These are phyloP conservation scores for Epichloe coenophiala DNA, from an alignment of 2,329 filamentous ascomycete species.

Conservation along the genomic window DNA sequence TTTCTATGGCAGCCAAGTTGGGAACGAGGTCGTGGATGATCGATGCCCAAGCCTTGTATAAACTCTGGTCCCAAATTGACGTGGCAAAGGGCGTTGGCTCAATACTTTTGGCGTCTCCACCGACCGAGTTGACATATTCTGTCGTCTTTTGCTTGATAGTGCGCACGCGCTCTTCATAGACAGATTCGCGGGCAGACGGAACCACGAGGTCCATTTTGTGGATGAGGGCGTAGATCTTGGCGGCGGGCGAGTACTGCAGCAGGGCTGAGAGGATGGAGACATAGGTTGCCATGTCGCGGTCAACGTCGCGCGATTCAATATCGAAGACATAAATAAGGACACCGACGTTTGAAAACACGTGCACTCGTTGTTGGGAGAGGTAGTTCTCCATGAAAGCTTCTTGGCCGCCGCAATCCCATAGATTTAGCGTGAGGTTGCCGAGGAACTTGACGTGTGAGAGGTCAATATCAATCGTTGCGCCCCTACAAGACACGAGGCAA, in stretches of 20 bases:
- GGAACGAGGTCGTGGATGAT: slow-evolving; percentile 98
- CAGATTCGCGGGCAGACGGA: slow-evolving; percentile 58
- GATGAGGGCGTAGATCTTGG: slow-evolving; percentile 85
- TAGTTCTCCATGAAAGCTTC: slow-evolving; percentile 99
- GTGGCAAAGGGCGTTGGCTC: slow-evolving; percentile 82
- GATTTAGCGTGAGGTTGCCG: slow-evolving; percentile 89
- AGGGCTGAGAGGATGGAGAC: slow-evolving; percentile 80
- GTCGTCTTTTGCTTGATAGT: slow-evolving; percentile 62
- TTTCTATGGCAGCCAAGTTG: slow-evolving; percentile 78
- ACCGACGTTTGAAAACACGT: slow-evolving; percentile 93
- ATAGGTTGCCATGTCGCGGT: slow-evolving; percentile 86
- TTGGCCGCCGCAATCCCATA: slow-evolving; percentile 98
- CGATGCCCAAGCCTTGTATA: slow-evolving; percentile 96
- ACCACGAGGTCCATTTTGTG: slow-evolving; percentile 99
- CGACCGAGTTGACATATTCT: slow-evolving; percentile 32
- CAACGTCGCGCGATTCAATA: slow-evolving; percentile 89
- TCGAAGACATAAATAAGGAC: slow-evolving; percentile 99
- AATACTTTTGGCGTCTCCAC: slow-evolving; percentile 27
- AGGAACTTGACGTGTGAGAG: slow-evolving; percentile 98
- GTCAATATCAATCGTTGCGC: slow-evolving; percentile 96
- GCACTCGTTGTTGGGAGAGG: slow-evolving; percentile 83
- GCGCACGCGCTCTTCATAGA: slow-evolving; percentile 73
- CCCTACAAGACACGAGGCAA: slow-evolving; percentile 26
- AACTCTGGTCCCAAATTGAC: slow-evolving; percentile 95
- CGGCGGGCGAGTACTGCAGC: slow-evolving; percentile 65